Evolutionary conservation across 2,329 filamentous ascomycete species (phyloP), one percentile per base, ranked within the genome.

Genomic region (Colletotrichum lupini): DNA sequence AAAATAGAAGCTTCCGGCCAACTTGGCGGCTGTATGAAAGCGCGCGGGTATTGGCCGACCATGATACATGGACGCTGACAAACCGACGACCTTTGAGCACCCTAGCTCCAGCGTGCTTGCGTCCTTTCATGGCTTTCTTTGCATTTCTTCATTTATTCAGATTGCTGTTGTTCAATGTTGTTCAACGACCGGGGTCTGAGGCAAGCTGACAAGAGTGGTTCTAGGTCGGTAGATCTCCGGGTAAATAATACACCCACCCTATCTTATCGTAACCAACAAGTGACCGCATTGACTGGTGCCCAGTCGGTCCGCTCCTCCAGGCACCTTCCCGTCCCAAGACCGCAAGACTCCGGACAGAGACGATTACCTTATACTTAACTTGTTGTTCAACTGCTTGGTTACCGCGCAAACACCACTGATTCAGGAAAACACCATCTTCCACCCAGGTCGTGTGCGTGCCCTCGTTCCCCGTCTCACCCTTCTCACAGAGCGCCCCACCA

Each of bases 251-350:
- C 22, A 14, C 55, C 28, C 37, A 65, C 30, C 60, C 42, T 71
- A 67, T 67, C 73, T 75, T 75, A 75, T 75, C 73, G 67, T 56
- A 55, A 49, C 55, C 37, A 58, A 60, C 30, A 57, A 57, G 73
- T 73, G 73, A 74, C 70, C 69, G 73, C 73, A 75, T 75, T 72
- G 62, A 74, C 72, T 63, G 67, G 37, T 73, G 68, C 57, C 57
- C 63, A 72, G 72, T 74, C 60, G 61, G 62, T 30, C 37, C 72
- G 57, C 49, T 53, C 61, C 57, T 67, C 56, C 26, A 59, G 49
- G 37, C 70, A 60, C 32, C 68, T 53, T 72, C 63, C 32, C 46
- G 62, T 57, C 56, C 71, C 73, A 75, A 75, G 60, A 53, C 74
- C 66, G 67, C 67, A 60, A 70, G 24, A 35, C 30, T 24, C 30